Conservation (phyloP, 441 rosid species). For the Gossypium davidsonii region DNA sequence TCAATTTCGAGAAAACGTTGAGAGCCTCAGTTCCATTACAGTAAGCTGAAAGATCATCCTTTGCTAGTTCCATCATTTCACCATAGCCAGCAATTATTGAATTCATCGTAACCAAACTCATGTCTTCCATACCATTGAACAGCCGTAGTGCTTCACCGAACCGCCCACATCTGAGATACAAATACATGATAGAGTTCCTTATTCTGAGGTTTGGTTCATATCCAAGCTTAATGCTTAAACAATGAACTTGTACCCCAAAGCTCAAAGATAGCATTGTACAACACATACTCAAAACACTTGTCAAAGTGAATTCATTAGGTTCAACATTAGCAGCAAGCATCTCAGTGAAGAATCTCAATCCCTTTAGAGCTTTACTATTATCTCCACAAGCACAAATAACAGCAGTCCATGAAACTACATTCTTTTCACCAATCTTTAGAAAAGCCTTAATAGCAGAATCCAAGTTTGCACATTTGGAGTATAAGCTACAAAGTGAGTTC, state of each 20-base stretch:
- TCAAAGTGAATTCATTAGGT: conserved; percentile 45
- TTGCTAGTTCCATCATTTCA: conserved; percentile 36
- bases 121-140: conserved; percentile 24
- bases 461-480: conserved; percentile 39
- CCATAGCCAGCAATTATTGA: conserved; percentile 52
- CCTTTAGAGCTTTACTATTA: conserved; percentile 33
- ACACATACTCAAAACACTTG: conserved; percentile 42
- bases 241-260: conserved; percentile 42
- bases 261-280: conserved; percentile 25
- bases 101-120: conserved; percentile 52
- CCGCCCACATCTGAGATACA: conserved; percentile 44
- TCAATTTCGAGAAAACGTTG: conserved; percentile 29
- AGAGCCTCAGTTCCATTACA: conserved; percentile 40
- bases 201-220: conserved; percentile 26
- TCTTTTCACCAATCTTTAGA: conserved; percentile 28
- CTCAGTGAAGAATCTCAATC: conserved; percentile 33
- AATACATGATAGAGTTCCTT: conserved; percentile 39
- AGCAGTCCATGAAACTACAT: conserved; percentile 51
- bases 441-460: conserved; percentile 36
- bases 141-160: conserved; percentile 30
- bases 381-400: conserved; percentile 42
- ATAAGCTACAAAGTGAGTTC: conserved; percentile 49
- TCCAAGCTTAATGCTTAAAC: conserved; percentile 37
- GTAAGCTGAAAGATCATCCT: conserved; percentile 33
- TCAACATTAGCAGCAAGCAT: conserved; percentile 36